Conservation (phyloP, 164 flowering plant genomes). For the Sextonia rubra region DNA sequence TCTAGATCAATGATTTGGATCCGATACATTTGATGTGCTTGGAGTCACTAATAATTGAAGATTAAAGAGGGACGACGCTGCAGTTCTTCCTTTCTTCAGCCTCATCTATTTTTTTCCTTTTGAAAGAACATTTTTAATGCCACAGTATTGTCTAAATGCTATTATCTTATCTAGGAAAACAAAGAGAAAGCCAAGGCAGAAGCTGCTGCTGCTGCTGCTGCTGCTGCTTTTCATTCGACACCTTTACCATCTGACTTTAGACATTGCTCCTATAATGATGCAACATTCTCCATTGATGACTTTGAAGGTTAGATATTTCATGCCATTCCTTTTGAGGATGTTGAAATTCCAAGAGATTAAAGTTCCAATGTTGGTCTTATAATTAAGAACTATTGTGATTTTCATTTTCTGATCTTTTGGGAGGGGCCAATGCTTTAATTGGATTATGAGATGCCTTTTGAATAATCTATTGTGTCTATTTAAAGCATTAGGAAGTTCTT, state of each 20-base stretch:
- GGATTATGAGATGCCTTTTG: background rate
- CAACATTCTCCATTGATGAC: slow-evolving; percentile 79
- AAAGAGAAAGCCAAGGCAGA: slow-evolving; percentile 74
- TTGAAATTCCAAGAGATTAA: background rate
- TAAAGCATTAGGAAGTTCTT: slow-evolving; percentile 67
- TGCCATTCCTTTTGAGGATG: background rate
- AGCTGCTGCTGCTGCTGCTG: slow-evolving; percentile 24
- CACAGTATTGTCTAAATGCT: background rate
- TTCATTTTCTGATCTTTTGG: no score
- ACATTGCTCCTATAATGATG: slow-evolving; percentile 25
- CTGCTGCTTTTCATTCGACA: slow-evolving; percentile 28
- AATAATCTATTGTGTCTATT: background rate
- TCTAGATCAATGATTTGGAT: background rate
- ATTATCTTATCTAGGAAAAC: slow-evolving; percentile 39
- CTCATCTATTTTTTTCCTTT: background rate
- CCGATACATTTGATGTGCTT: background rate
- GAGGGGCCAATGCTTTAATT: no score
- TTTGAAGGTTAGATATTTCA: slow-evolving; percentile 51
- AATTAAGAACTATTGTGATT: no score
- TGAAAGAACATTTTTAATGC: background rate
- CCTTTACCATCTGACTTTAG: slow-evolving; percentile 27
- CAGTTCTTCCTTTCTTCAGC: background rate
- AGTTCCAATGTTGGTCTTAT: no score
- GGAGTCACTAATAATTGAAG: background rate
- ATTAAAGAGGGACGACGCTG: background rate